These are phyloP conservation scores for Ascocoryne sarcoides DNA, from an alignment of 2,329 filamentous ascomycete species.

Conservation along the genomic window DNA sequence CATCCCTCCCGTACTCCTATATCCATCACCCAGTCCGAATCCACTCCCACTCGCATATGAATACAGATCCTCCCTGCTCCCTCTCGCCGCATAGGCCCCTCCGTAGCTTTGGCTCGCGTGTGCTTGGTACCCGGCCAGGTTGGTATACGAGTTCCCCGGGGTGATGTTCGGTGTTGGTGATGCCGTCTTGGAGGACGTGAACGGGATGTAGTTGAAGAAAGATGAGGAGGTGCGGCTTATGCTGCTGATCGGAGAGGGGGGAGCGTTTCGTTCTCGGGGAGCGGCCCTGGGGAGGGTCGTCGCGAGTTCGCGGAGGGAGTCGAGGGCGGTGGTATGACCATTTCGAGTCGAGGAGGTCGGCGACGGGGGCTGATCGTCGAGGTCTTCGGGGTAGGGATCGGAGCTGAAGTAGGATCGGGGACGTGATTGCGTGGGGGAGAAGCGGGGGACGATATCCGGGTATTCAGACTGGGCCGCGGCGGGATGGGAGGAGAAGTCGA, in stretches of 20 bases:
- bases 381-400: slow-evolving; percentile 32
- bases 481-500: slow-evolving; percentile 30
- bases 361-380: slow-evolving; percentile 31
- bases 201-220: slow-evolving; percentile 27
- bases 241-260: slow-evolving; percentile 11
- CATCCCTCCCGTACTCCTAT: slow-evolving; percentile 24
- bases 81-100: slow-evolving; percentile 3
- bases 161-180: slow-evolving; percentile 19
- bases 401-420: slow-evolving; percentile 45
- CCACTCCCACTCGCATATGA: slow-evolving; percentile 12
- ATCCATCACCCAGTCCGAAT: slow-evolving; percentile 24
- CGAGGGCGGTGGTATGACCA: slow-evolving; percentile 21
- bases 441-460: slow-evolving; percentile 55
- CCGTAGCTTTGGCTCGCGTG: slow-evolving; percentile 11
- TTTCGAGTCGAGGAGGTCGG: slow-evolving; percentile 1
- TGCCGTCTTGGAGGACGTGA: slow-evolving; percentile 16
- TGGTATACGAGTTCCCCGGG: slow-evolving; percentile 20
- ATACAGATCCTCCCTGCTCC: slow-evolving; percentile 21
- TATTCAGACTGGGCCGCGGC: slow-evolving; percentile 35
- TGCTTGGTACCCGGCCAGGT: slow-evolving; percentile 6
- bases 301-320: slow-evolving; percentile 21
- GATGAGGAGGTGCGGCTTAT: slow-evolving; percentile 18
- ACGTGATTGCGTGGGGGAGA: slow-evolving; percentile 52
- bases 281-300: slow-evolving; percentile 19
- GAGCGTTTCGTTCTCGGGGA: slow-evolving; percentile 9